phyloP scores from a whole-genome alignment of 805 yeast species.

The Candida insectorum region DNA sequence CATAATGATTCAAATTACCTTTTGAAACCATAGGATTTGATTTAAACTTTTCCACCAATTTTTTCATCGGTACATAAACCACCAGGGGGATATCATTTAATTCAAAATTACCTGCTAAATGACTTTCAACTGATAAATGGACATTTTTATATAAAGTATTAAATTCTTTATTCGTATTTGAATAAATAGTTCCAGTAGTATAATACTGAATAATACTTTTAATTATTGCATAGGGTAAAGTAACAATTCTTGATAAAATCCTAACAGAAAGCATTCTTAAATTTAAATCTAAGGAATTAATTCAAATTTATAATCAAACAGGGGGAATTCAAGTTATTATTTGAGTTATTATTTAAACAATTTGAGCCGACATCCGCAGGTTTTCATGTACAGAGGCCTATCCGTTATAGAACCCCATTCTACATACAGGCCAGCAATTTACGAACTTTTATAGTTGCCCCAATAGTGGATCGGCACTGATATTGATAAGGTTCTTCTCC shows the following conservation, averaged over 20 bases:
- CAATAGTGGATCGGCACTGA: too few relatives aligned
- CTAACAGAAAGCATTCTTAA: slow-evolving; percentile 16
- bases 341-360: too few relatives aligned
- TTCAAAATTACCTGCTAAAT: slow-evolving; percentile 21
- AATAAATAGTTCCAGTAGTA: slow-evolving; percentile 31
- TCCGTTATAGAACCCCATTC: too few relatives aligned
- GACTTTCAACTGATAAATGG: slow-evolving; percentile 22
- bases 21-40: slow-evolving; percentile 10
- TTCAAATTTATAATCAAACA: too few relatives aligned
- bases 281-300: too few relatives aligned
- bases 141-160: slow-evolving; percentile 25
- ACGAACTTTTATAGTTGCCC: too few relatives aligned
- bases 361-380: too few relatives aligned
- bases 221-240: slow-evolving; percentile 21
- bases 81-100: slow-evolving; percentile 20
- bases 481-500: too few relatives aligned
- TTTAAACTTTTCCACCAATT: slow-evolving; percentile 11
- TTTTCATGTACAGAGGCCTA: too few relatives aligned
- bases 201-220: slow-evolving; percentile 22
- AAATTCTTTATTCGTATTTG: slow-evolving; percentile 25
- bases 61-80: slow-evolving; percentile 19
- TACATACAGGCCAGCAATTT: too few relatives aligned
- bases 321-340: too few relatives aligned
- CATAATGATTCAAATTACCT: slow-evolving; percentile 12
- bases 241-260: slow-evolving; percentile 14